Evolutionary conservation across 176 grass and related monocot species (phyloP).

Genomic region (Zoysia japonica): DNA sequence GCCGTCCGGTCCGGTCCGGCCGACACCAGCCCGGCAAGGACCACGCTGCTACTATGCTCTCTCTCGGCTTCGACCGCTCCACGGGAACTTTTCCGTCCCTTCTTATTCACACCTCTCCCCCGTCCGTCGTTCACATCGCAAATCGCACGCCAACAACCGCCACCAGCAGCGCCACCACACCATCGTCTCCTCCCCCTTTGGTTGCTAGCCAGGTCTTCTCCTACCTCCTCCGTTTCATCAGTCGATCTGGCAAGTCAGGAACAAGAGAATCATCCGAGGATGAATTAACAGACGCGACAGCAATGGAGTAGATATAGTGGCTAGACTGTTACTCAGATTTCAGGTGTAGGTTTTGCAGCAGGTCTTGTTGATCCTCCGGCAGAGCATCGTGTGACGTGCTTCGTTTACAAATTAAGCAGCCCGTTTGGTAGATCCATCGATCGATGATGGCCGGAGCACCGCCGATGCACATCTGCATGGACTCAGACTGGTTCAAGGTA

Average conservation of each 20-base stretch:
- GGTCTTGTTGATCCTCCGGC: neutral
- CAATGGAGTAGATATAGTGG: neutral
- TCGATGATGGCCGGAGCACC: constrained; percentile 60
- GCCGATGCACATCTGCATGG: constrained; percentile 85
- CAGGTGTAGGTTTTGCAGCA: neutral
- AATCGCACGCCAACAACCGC: constrained; percentile 46
- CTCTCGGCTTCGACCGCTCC: neutral
- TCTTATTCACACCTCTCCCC: constrained; percentile 71
- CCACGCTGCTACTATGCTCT: neutral
- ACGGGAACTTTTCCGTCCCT: constrained; percentile 52
- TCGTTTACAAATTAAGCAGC: neutral
- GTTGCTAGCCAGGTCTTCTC: neutral
- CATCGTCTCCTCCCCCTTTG: neutral
- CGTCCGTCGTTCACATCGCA: constrained; percentile 18
- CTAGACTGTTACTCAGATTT: neutral
- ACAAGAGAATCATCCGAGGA: neutral
- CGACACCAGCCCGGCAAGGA: neutral
- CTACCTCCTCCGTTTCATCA: neutral
- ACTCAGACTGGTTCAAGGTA: constrained; percentile 95
- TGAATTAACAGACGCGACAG: neutral
- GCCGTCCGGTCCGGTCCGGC: constrained; percentile 2
- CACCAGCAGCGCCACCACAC: neutral
- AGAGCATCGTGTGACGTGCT: neutral
- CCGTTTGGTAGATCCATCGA: neutral
- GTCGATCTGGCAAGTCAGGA: neutral